Base-by-base conservation (phyloP, 257 asterid species). In the Jacaranda copaia region DNA sequence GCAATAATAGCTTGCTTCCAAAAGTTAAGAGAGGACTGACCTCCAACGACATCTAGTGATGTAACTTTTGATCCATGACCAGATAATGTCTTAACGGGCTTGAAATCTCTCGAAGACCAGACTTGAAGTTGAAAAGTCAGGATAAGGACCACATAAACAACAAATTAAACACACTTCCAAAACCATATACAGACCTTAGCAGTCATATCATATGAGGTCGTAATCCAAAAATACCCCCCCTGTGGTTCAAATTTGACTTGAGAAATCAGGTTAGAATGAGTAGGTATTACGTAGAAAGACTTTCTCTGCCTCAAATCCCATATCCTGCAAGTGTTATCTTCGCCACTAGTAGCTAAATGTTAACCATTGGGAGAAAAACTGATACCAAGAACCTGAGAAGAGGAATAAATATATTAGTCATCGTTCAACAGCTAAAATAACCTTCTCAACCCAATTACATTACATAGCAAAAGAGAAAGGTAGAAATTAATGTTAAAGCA, bases 171-270 rank as follows among this genome's bases (percentile, higher is more conserved):
- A 18, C 40, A 67, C 42, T 38, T 61, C 32, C 46, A 8, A 74
- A 62, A 49, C 38, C 32, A 70, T 13, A 43, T 10, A 73, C 59
- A 77, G 75, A 90, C 99, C 99, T 93, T 96, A 51, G 97, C 96
- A 12, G 97, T 89, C 85, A 75, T 88, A 80, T 91, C 98, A 79
- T 91, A 93, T 65, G 99, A 96, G 79, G 93, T 91, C 12, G 98
- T 93, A 65, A 90, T 95, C 82, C 93, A 75, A 81, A 93, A 88
- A 82, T 91, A 96, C 19, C 97, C 99, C 74, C 91, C 99, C 73
- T 89, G 96, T 67, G 97, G 96, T 86, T 93, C 99, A 77, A 87
- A 93, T 73, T 96, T 96, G 84, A 96, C 97, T 86, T 90, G 97
- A 63, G 98, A 96, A 67, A 93, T 77, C 68, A 96, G 95, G 84